Conservation (phyloP, 116 monocot species). For the Dioscorea cayenensis region DNA sequence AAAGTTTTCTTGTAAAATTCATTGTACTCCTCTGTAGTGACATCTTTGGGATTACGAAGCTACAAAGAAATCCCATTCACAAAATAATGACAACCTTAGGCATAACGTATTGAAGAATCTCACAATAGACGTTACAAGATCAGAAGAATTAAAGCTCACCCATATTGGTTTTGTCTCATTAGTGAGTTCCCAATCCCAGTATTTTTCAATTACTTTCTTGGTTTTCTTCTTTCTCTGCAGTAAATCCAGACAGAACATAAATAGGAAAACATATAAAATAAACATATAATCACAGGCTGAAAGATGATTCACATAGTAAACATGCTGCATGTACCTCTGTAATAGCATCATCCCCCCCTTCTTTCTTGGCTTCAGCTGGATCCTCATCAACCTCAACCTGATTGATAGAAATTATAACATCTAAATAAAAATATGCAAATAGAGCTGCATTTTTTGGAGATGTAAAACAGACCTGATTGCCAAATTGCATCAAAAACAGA, state of each 20-base stretch:
- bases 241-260: neutral
- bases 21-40: constrained; percentile 90
- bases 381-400: constrained; percentile 98
- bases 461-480: neutral
- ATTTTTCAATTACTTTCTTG: constrained; percentile 86
- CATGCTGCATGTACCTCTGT: constrained; percentile 39
- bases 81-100: neutral
- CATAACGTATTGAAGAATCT: too few relatives aligned
- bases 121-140: neutral
- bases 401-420: constrained; percentile 1
- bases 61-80: constrained; percentile 12
- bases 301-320: neutral
- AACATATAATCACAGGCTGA: neutral
- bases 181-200: constrained; percentile 98
- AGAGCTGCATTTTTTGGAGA: neutral
- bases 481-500: neutral
- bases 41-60: constrained; percentile 96
- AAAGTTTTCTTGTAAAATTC: constrained; percentile 98
- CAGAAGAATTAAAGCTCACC: constrained; percentile 40
- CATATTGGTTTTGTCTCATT: constrained; percentile 98
- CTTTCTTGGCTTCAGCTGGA: constrained; percentile 55
- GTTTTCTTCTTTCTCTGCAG: constrained; percentile 87
- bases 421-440: neutral
- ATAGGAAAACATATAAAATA: too few relatives aligned
- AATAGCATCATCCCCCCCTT: constrained; percentile 44